Evolutionary conservation across 2,329 filamentous ascomycete species (phyloP).

Genomic region (Trichoderma sp.): DNA sequence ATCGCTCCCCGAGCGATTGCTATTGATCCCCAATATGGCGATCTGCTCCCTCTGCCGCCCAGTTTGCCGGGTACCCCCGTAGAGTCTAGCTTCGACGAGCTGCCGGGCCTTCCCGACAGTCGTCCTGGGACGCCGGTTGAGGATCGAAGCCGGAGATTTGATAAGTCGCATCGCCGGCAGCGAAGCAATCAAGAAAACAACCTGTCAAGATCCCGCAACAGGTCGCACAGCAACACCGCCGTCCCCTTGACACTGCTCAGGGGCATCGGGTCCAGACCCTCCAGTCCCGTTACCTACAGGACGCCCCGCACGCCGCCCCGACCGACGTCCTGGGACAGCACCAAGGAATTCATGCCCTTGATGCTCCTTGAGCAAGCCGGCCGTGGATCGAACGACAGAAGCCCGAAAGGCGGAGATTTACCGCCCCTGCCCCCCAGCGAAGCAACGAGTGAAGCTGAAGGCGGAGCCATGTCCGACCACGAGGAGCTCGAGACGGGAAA

Average conservation of each 20-base stretch:
- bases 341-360: slow-evolving; percentile 75
- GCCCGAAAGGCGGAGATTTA: slow-evolving; percentile 43
- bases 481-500: slow-evolving; percentile 29
- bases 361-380: slow-evolving; percentile 73
- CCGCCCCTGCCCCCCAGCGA: slow-evolving; percentile 55
- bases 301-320: slow-evolving; percentile 47
- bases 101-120: slow-evolving; percentile 62
- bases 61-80: slow-evolving; percentile 58
- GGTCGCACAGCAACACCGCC: slow-evolving; percentile 59
- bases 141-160: slow-evolving; percentile 46
- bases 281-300: slow-evolving; percentile 43
- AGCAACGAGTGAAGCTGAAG: slow-evolving; percentile 34
- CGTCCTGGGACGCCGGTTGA: slow-evolving; percentile 60
- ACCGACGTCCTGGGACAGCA: slow-evolving; percentile 64
- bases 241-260: slow-evolving; percentile 61
- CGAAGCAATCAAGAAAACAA: slow-evolving; percentile 49
- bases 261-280: slow-evolving; percentile 50
- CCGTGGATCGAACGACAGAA: slow-evolving; percentile 41
- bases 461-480: slow-evolving; percentile 29
- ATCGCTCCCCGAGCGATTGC: slow-evolving; percentile 60
- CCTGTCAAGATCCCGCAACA: slow-evolving; percentile 31
- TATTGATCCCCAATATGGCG: slow-evolving; percentile 67
- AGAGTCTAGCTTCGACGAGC: slow-evolving; percentile 38
- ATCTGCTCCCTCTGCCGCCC: slow-evolving; percentile 65
- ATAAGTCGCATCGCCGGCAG: slow-evolving; percentile 51